phyloP scores from a whole-genome alignment of 2,329 filamentous ascomycete genomes.

The Pseudocercospora cruenta region DNA sequence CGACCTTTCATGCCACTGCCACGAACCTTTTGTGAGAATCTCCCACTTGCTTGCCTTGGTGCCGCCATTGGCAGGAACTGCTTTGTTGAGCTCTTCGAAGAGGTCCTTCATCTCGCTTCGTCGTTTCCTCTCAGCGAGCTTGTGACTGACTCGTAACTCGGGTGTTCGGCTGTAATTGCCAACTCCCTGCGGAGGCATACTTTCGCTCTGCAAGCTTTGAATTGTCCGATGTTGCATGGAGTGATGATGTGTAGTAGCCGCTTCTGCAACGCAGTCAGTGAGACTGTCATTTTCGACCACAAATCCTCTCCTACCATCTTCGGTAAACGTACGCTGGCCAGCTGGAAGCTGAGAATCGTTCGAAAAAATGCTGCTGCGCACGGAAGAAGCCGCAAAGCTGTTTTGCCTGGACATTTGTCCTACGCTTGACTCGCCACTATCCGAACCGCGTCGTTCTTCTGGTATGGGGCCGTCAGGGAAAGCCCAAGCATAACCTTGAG shows the following conservation, averaged over 20 bases:
- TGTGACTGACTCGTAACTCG: conserved; percentile 80
- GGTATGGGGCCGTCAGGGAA: conserved; percentile 74
- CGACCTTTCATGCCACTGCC: neutral
- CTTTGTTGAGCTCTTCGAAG: conserved; percentile 77
- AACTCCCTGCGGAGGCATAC: conserved; percentile 58
- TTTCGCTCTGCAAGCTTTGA: conserved; percentile 63
- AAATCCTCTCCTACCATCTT: conserved; percentile 56
- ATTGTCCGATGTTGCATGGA: conserved; percentile 75
- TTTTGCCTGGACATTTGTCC: conserved; percentile 68
- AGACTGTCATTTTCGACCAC: conserved; percentile 1
- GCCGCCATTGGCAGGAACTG: conserved; percentile 78
- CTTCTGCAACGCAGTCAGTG: conserved; percentile 36
- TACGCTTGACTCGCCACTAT: conserved; percentile 53
- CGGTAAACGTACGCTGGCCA: conserved; percentile 69
- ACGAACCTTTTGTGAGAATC: conserved; percentile 78
- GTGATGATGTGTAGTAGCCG: conserved; percentile 68
- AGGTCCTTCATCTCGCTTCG: conserved; percentile 87
- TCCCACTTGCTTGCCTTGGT: conserved; percentile 91
- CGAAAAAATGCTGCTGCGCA: conserved; percentile 79
- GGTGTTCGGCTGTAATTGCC: conserved; percentile 83
- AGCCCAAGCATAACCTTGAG: conserved; percentile 81
- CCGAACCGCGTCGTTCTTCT: conserved; percentile 52
- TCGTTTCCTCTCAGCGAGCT: conserved; percentile 80
- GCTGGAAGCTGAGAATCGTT: conserved; percentile 71
- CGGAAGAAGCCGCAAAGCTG: conserved; percentile 74